These are phyloP conservation scores for Phoma herbarum DNA, from an alignment of 2,329 filamentous ascomycete species.

Conservation along the genomic window DNA sequence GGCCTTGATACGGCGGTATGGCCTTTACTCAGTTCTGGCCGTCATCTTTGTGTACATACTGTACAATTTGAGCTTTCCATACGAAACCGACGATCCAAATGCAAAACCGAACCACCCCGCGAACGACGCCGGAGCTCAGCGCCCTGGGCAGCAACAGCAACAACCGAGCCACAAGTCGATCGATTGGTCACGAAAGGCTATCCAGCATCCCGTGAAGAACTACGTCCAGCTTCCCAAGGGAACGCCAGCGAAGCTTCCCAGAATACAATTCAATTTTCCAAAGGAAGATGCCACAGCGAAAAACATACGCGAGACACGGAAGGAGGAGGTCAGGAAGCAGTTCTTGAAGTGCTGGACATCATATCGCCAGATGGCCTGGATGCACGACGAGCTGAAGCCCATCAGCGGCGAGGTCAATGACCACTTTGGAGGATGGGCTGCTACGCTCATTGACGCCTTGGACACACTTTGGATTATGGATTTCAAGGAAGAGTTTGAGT, in stretches of 20 bases:
- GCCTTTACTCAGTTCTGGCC: conserved; percentile 46
- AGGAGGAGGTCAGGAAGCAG: conserved; percentile 52
- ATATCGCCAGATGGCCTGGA: conserved; percentile 58
- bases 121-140: conserved; percentile 15
- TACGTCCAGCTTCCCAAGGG: conserved; percentile 51
- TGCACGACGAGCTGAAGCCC: conserved; percentile 59
- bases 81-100: conserved; percentile 27
- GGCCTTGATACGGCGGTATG: conserved; percentile 52
- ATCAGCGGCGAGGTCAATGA: conserved; percentile 53
- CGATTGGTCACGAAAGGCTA: conserved; percentile 53
- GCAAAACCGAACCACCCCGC: conserved; percentile 20
- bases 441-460: conserved; percentile 56
- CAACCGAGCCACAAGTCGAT: conserved; percentile 32
- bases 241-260: conserved; percentile 51
- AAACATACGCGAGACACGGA: conserved; percentile 47
- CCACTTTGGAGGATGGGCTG: conserved; percentile 59
- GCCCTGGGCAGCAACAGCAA: conserved; percentile 11
- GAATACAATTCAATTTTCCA: conserved; percentile 54
- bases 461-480: conserved; percentile 61
- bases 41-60: conserved; percentile 49
- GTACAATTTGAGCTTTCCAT: conserved; percentile 49
- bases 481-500: conserved; percentile 57
- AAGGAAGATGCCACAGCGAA: conserved; percentile 45
- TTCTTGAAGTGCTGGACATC: conserved; percentile 57
- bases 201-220: conserved; percentile 52